Conservation (phyloP, 495 filamentous ascomycete species). For the Patellaria atrata region DNA sequence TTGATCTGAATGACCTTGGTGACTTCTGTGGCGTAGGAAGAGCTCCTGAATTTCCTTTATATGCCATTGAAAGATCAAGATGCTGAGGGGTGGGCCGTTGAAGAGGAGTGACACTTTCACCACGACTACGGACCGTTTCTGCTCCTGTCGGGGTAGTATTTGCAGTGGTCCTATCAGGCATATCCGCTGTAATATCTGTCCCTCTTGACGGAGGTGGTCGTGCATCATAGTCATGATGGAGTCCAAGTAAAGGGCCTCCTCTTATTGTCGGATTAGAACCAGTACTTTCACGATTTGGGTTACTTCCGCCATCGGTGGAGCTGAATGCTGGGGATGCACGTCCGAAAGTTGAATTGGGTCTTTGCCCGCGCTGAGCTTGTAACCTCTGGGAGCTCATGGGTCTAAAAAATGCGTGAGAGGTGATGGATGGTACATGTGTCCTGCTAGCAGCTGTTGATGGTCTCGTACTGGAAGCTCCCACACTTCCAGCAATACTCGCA, state of each 20-base stretch:
- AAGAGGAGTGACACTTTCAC: conserved; percentile 61
- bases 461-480: conserved; percentile 29
- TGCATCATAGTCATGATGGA: conserved; percentile 39
- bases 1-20: conserved; percentile 57
- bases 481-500: conserved; percentile 21
- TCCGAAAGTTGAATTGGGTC: conserved; percentile 31
- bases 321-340: conserved; percentile 27
- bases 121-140: conserved; percentile 47
- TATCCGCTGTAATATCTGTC: conserved; percentile 60
- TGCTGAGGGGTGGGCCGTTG: conserved; percentile 35
- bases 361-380: conserved; percentile 69
- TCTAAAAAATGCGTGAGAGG: conserved; percentile 82
- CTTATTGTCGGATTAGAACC: conserved; percentile 17
- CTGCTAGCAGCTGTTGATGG: conserved; percentile 43
- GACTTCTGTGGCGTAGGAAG: conserved; percentile 48
- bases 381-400: conserved; percentile 95
- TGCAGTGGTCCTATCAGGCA: conserved; percentile 50
- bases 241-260: conserved; percentile 9
- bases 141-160: conserved; percentile 62
- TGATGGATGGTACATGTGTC: conserved; percentile 79
- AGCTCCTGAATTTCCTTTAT: conserved; percentile 33
- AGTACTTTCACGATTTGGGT: conserved; percentile 19
- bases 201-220: conserved; percentile 54
- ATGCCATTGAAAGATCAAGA: conserved; percentile 16
- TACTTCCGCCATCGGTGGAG: conserved; percentile 31